A percentile compares a stretch with the other conserved stretches of the same genome.
phyloP scores from a whole-genome alignment of 179 eudicot genomes.

The Carnegiea gigantea region DNA sequence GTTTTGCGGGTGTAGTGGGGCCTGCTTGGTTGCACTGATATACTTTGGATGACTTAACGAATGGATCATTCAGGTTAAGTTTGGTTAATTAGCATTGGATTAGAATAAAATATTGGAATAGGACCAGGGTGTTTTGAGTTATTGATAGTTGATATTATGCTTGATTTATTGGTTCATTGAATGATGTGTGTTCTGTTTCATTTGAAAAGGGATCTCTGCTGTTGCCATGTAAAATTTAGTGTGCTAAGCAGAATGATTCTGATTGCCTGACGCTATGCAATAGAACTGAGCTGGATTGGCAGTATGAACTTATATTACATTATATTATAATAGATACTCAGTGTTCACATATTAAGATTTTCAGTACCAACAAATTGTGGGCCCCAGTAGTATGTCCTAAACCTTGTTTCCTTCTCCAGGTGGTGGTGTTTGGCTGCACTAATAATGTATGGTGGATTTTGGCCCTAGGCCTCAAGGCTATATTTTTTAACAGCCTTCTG shows the following conservation, averaged over 20 bases:
- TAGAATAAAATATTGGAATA: neutral
- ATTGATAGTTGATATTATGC: neutral
- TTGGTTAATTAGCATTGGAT: neutral
- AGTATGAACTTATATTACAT: neutral
- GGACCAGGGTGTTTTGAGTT: neutral
- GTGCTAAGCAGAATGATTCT: neutral
- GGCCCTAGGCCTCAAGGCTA: neutral
- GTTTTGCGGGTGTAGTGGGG: neutral
- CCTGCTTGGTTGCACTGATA: neutral
- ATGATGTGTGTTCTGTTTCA: neutral
- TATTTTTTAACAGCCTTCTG: neutral
- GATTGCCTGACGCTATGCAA: neutral
- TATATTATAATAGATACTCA: neutral
- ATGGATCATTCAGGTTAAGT: neutral
- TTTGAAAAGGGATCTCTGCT: neutral
- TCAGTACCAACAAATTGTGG: neutral
- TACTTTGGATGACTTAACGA: neutral
- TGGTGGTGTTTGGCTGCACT: neutral
- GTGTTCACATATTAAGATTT: neutral
- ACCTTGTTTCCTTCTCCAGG: neutral
- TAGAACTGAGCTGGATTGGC: neutral
- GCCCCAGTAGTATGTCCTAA: neutral
- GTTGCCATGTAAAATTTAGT: neutral
- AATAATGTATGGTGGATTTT: neutral
- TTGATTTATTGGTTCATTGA: neutral